phyloP scores from a whole-genome alignment of 1,284 basidiomycete genomes.

The Abortiporus biennis region DNA sequence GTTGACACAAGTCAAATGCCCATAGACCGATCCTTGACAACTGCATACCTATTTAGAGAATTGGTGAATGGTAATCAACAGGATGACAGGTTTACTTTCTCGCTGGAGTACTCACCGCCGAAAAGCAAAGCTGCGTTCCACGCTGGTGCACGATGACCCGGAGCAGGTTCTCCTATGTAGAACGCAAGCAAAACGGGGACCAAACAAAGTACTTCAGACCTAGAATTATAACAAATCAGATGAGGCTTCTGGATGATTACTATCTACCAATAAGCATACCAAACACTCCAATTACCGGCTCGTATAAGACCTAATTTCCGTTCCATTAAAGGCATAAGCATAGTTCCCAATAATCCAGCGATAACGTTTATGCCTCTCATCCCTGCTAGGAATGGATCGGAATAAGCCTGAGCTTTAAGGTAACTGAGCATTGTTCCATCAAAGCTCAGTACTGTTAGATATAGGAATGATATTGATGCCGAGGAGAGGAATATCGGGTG shows the following conservation, averaged over 20 bases:
- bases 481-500: slow-evolving; percentile 40
- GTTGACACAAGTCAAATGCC: slow-evolving; percentile 45
- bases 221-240: slow-evolving; percentile 14
- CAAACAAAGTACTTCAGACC: slow-evolving; percentile 34
- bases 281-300: slow-evolving; percentile 43
- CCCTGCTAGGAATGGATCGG: slow-evolving; percentile 46
- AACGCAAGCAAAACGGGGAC: slow-evolving; percentile 34
- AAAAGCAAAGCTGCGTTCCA: slow-evolving; percentile 35
- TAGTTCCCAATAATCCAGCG: slow-evolving; percentile 39
- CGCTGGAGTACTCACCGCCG: slow-evolving; percentile 23
- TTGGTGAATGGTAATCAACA: not conserved
- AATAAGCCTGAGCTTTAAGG: slow-evolving; percentile 38
- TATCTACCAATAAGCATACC: slow-evolving; percentile 21
- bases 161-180: slow-evolving; percentile 24
- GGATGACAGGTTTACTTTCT: too few species aligned
- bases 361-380: slow-evolving; percentile 44
- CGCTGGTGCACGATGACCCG: slow-evolving; percentile 11
- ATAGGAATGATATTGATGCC: slow-evolving; percentile 42
- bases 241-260: not conserved
- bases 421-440: slow-evolving; percentile 45
- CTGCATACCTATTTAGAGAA: slow-evolving; percentile 31
- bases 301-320: slow-evolving; percentile 37
- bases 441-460: slow-evolving; percentile 30
- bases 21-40: slow-evolving; percentile 43
- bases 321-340: slow-evolving; percentile 36